Evolutionary conservation across 164 flowering plant species (phyloP), one percentile per base, ranked within the genome.

Genomic region (Stephania cephalantha): DNA sequence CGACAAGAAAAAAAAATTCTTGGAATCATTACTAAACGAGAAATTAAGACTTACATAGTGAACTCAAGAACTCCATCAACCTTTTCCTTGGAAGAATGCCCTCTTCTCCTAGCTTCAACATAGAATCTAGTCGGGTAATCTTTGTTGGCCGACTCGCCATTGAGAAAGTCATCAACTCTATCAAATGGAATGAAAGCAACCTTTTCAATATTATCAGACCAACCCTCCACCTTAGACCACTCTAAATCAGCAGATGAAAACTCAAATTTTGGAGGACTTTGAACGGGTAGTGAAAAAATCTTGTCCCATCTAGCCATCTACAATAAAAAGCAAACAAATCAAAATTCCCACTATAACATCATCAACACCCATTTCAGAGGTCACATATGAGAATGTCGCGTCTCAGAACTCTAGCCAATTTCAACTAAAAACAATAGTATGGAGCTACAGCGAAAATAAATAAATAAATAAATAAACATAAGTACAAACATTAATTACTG

Each of bases 221-320:
- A 94, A 70, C 99, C 98, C 81, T 92, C 99, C 78, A 96, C 90
- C 82, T 86, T 92, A 15, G 95, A 87, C 99, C 98, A 96, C 65
- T 86, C 90, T 45, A 96, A 72, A 74, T 96, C 97, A 77, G 79
- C 78, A 64, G 97, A 71, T 77, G 97, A 87, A 77, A 96, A 91
- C 76, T 96, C 98, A 81, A 84, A 83, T 8, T 82, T 85, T 17
- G 98, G 90, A 79, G 99, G 99, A 82, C 80, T 91, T 79, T 96
- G 98, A 13, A 92, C 90, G 1, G 95, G 97, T 53, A 96, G 92
- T 42, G 95, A 80, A 58, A 96, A 72, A 76, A 96, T 91, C 75
- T 86, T 87, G 80, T 96, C 99, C 99, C 98, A 94, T 81, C 98
- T 89, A 15, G 98, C 92, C 98, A 91, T 91, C 94, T 90, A 78